Base-by-base conservation (phyloP, 108 stramenopile genomes). In the Parietichytrium sp. region DNA sequence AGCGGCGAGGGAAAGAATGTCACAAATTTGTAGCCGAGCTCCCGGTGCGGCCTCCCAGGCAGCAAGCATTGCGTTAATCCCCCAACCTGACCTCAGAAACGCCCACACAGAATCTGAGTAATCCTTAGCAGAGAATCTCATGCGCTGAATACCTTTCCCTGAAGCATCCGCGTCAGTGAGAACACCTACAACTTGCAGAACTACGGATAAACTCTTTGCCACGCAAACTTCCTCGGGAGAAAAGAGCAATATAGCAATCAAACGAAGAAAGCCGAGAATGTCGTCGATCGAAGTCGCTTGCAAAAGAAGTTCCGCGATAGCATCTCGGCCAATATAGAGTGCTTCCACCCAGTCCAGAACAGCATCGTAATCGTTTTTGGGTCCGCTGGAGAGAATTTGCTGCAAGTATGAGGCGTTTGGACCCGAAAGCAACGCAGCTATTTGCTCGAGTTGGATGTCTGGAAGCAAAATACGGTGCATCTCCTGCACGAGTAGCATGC, bases 361-460 rank as follows among this genome's bases (percentile, higher is more conserved):
- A 6, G 61, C 1, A 0, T 42, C 38, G 25, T 45, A 45, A 45
- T 72, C 45, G 33, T 72, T 33, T 42, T 72, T 33, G 23, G 61
- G 61, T 23, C 61, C 61, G 20, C 10, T 33, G 0, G 6, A n/a
- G 7, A 72, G 61, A 6, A 72, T 33, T 25, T 72, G 61, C 38
- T n/a, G 23, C 29, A 72, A 25, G 20, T 72, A 72, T 6, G 13
- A 16, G 3, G 61, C 45, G 33, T 72, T 72, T 16, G 61, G 0
- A 42, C 61, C 61, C 23, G 36, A n/a, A 72, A 72, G 45, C 15
- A 72, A 42, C 10, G 61, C 61, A 1, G 61, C 61, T 47, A 42
- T 42, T 42, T 72, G 61, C 61, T 72, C 61, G 8, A 72, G 20
- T 33, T 33, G 36, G 38, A 72, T 42, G 38, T 42, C 61, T n/a